A percentile compares a stretch with the other conserved stretches of the same genome.
Evolutionary conservation across 768 basidiomycete species (phyloP).

Genomic region (Cystobasidium tubakii): DNA sequence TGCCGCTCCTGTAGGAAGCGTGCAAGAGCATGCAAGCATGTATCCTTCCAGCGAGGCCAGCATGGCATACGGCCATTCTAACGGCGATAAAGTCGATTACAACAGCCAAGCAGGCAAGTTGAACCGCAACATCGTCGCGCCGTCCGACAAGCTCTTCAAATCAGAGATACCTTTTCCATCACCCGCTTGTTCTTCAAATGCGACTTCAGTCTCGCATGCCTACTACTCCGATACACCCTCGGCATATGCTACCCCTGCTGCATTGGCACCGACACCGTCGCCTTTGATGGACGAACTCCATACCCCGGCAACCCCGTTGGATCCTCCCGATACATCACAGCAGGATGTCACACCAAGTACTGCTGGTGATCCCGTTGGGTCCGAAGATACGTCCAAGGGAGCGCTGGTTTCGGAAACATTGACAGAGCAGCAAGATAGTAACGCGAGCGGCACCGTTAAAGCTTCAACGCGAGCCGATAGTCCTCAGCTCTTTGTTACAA

Average conservation of each 20-base stretch:
- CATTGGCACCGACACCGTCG: background rate
- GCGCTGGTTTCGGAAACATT: background rate
- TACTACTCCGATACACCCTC: background rate
- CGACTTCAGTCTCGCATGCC: background rate
- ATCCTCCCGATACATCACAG: background rate
- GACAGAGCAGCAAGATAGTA: background rate
- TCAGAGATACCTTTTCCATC: background rate
- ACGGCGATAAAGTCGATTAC: background rate
- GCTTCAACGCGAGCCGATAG: background rate
- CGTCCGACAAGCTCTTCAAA: background rate
- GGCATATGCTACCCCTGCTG: background rate
- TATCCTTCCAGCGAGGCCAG: background rate
- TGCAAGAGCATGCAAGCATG: background rate
- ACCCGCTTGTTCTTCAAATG: background rate
- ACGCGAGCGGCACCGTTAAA: background rate
- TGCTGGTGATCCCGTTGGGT: too few species aligned
- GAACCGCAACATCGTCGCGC: background rate
- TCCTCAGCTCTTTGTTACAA: background rate
- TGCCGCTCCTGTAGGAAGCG: background rate
- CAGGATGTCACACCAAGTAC: too few species aligned
- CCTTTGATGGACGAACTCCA: background rate
- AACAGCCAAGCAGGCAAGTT: background rate
- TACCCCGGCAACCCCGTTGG: background rate
- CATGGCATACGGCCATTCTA: background rate
- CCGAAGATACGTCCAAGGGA: background rate